Conservation (phyloP, 805 yeast species). For the Sungouiella blattae region DNA sequence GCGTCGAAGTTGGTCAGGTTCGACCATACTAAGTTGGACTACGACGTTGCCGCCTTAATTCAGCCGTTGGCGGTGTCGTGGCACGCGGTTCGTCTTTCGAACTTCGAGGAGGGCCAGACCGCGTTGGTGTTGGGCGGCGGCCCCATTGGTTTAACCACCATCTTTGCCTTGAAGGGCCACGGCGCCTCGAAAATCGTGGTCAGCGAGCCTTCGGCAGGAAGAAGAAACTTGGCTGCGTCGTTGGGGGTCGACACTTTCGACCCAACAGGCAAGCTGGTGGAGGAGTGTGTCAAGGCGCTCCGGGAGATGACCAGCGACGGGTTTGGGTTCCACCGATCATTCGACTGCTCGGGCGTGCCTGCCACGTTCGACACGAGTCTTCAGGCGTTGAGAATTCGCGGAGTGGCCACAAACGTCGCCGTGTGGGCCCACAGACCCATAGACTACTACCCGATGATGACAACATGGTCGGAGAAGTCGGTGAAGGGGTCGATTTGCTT, state of each 20-base stretch:
- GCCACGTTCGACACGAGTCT: constrained; percentile 52
- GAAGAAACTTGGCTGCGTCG: constrained; percentile 54
- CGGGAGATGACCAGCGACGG: constrained; percentile 35
- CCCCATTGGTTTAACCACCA: constrained; percentile 59
- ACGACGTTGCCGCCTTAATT: constrained; percentile 46
- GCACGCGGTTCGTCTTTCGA: constrained; percentile 52
- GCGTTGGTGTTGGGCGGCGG: constrained; percentile 61
- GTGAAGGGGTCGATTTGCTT: constrained; percentile 63
- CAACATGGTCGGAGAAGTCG: constrained; percentile 52
- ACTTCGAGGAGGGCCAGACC: constrained; percentile 38
- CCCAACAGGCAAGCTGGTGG: constrained; percentile 39
- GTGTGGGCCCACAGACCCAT: constrained; percentile 57
- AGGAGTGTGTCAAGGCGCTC: constrained; percentile 34
- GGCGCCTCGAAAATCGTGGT: constrained; percentile 46
- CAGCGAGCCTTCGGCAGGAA: constrained; percentile 52
- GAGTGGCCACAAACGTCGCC: constrained; percentile 61
- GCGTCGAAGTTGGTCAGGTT: constrained; percentile 38
- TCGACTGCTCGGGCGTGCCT: constrained; percentile 55
- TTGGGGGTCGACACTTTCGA: constrained; percentile 49
- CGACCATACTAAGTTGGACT: constrained; percentile 36
- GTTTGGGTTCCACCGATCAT: constrained; percentile 47
- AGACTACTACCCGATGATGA: constrained; percentile 51
- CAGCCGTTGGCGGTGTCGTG: constrained; percentile 61
- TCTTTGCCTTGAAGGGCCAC: constrained; percentile 49
- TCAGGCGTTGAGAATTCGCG: constrained; percentile 48